Percentiles rank a stretch among this genome's conserved stretches.
Evolutionary conservation across 805 yeast species (phyloP).

Genomic region (Myxozyma kluyveri): DNA sequence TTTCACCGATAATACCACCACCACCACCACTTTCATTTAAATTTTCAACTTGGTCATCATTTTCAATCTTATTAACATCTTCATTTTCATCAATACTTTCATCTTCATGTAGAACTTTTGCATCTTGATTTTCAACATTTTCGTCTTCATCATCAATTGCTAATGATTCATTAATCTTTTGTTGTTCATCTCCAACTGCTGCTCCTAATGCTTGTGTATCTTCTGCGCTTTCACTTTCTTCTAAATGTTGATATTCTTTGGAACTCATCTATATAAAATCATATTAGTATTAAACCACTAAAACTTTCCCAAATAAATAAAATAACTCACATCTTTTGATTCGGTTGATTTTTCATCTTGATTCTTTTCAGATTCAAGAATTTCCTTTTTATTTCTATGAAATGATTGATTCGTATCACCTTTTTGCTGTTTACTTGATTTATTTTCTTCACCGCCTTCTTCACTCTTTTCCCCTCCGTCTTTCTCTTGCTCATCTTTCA

Average conservation of each 20-base stretch:
- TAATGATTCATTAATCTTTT: conserved; percentile 65
- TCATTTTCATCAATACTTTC: conserved; percentile 39
- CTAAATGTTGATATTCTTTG: conserved; percentile 21
- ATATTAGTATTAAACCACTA: background rate
- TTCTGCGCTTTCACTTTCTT: conserved; percentile 40
- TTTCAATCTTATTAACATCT: conserved; percentile 36
- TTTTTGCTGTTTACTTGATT: conserved; percentile 60
- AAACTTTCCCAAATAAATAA: background rate
- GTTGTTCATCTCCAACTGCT: conserved; percentile 75
- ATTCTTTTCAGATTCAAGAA: conserved; percentile 53
- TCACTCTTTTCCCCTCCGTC: conserved; percentile 2
- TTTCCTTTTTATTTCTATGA: conserved; percentile 86
- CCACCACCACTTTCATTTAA: conserved; percentile 42
- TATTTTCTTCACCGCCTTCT: conserved; percentile 1
- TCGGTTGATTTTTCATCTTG: conserved; percentile 5
- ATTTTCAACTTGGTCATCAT: conserved; percentile 32
- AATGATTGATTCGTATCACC: conserved; percentile 92
- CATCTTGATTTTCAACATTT: conserved; percentile 7
- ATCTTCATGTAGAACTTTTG: conserved; percentile 38
- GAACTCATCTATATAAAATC: conserved; percentile 1
- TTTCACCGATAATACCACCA: conserved; percentile 53
- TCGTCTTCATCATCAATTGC: conserved; percentile 63
- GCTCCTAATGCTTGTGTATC: conserved; percentile 93
- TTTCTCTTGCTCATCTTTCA: background rate
- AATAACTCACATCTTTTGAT: conserved; percentile 1